Percentiles rank a stretch among this genome's conserved stretches.
Conservation (phyloP, 148 eudicot genomes). For the Cornus kousa region DNA sequence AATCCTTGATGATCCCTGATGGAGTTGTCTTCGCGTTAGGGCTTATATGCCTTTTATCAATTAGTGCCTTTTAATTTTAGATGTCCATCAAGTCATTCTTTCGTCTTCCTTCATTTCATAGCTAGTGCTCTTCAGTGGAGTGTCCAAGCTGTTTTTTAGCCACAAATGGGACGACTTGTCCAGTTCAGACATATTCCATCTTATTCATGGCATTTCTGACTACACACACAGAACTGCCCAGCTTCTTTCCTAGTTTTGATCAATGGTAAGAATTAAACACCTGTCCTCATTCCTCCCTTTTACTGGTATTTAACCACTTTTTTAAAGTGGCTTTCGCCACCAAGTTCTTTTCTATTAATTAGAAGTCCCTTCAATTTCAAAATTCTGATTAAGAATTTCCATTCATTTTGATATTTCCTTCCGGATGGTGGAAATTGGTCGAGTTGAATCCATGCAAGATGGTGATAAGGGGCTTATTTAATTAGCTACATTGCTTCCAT, state of each 20-base stretch:
- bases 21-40: too few relatives aligned
- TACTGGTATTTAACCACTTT: too few relatives aligned
- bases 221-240: background rate
- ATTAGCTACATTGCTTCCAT: background rate
- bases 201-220: background rate
- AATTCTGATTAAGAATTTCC: background rate
- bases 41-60: background rate
- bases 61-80: conserved; percentile 2
- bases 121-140: background rate
- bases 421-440: background rate
- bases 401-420: background rate
- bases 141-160: background rate
- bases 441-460: background rate
- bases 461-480: background rate
- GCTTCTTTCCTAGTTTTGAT: background rate
- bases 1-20: background rate
- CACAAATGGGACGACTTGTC: background rate
- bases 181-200: background rate
- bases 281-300: too few relatives aligned
- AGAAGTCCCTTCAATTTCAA: background rate
- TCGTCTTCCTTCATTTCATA: background rate
- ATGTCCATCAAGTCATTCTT: background rate
- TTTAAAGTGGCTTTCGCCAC: too few relatives aligned
- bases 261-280: too few relatives aligned
- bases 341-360: background rate